Conservation (phyloP, 2,329 filamentous ascomycete genomes). For the Diaporthe longicolla region DNA sequence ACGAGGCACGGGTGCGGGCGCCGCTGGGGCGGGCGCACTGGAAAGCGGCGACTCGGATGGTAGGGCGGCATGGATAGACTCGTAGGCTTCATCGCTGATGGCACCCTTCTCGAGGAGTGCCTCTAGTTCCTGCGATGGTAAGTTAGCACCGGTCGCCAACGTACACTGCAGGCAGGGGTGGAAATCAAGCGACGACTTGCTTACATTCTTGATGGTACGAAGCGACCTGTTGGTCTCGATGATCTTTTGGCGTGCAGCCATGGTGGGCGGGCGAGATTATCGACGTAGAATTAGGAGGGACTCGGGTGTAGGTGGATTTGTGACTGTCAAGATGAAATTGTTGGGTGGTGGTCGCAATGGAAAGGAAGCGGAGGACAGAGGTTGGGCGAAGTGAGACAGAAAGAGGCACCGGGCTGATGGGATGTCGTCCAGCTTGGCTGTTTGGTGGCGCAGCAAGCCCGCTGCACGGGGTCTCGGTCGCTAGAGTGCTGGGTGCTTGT, state of each 20-base stretch:
- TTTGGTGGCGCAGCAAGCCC: slow-evolving; percentile 27
- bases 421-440: slow-evolving; percentile 24
- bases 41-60: slow-evolving; percentile 77
- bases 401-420: slow-evolving; percentile 7
- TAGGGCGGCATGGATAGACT: slow-evolving; percentile 80
- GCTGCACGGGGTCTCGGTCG: slow-evolving; percentile 9
- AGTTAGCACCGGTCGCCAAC: slow-evolving; percentile 42
- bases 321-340: no score
- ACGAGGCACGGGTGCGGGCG: slow-evolving; percentile 47
- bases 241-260: slow-evolving; percentile 67
- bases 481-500: slow-evolving; percentile 22
- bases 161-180: not conserved
- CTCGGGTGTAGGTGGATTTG: not conserved
- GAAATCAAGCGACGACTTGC: slow-evolving; percentile 50
- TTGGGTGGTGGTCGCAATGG: not conserved
- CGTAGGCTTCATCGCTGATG: slow-evolving; percentile 82
- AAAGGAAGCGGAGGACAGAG: not conserved
- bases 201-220: slow-evolving; percentile 87
- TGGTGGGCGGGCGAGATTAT: slow-evolving; percentile 35
- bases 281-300: not conserved
- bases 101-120: slow-evolving; percentile 86
- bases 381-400: not conserved
- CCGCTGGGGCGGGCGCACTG: slow-evolving; percentile 59
- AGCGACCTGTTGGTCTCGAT: slow-evolving; percentile 87
- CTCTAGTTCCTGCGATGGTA: slow-evolving; percentile 82